Evolutionary conservation across 2,329 filamentous ascomycete species (phyloP).

Genomic region (Alternaria solani): DNA sequence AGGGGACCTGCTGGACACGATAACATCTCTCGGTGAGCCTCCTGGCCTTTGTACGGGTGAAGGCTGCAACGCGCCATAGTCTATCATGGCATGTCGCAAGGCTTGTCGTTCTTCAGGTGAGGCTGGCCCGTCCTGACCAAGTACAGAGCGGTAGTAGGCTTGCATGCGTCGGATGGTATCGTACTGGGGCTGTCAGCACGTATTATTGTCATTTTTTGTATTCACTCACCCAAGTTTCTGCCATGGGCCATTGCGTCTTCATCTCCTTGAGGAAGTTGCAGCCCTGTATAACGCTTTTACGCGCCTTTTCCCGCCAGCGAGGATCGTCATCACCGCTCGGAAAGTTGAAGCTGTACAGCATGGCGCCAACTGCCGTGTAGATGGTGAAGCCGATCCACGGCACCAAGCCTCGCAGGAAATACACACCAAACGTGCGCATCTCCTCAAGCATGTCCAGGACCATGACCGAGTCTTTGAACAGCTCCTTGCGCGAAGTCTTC

Average conservation of each 20-base stretch:
- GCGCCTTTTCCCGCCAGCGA: slow-evolving; percentile 42
- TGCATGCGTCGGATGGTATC: slow-evolving; percentile 56
- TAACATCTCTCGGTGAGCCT: slow-evolving; percentile 30
- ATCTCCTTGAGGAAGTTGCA: slow-evolving; percentile 52
- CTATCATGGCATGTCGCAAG: slow-evolving; percentile 50
- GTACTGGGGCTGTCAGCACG: slow-evolving; percentile 35
- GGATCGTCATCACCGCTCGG: slow-evolving; percentile 48
- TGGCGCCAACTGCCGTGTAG: slow-evolving; percentile 52
- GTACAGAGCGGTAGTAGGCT: slow-evolving; percentile 49
- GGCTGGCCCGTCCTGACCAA: slow-evolving; percentile 45
- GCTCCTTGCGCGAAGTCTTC: slow-evolving; percentile 45
- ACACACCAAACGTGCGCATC: slow-evolving; percentile 52
- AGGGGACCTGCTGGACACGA: slow-evolving; percentile 15
- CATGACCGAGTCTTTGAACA: slow-evolving; percentile 48
- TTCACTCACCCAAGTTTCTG: slow-evolving; percentile 48
- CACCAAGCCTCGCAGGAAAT: slow-evolving; percentile 51
- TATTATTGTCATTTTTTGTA: fast-evolving
- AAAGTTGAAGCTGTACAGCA: slow-evolving; percentile 52
- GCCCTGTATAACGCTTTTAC: slow-evolving; percentile 47
- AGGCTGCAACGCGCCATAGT: slow-evolving; percentile 52
- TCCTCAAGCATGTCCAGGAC: slow-evolving; percentile 54
- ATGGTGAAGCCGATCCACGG: slow-evolving; percentile 55
- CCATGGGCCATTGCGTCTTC: slow-evolving; percentile 54
- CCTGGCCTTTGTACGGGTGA: slow-evolving; percentile 48
- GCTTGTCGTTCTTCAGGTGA: slow-evolving; percentile 50